Base-by-base conservation (phyloP, 305 asterid species). In the Euphrasia arctica region DNA sequence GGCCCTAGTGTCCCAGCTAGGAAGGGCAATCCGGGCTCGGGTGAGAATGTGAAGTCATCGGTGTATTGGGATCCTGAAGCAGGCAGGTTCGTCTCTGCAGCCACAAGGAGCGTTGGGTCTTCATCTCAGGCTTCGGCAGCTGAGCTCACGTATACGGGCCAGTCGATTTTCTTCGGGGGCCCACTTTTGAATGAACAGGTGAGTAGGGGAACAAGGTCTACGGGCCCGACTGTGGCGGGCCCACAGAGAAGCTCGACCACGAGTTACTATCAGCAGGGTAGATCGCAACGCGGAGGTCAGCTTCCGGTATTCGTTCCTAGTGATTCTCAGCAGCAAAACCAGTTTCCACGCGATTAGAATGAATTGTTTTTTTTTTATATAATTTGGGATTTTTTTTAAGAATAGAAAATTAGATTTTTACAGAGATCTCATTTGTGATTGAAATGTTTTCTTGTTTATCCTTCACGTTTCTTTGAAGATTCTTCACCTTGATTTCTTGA, bases 221-320 rank as follows among this genome's bases (percentile, higher is more conserved):
- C 81, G 39, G 54, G 69, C 57, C 39, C 74, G 6, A 11, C 51
- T n/a, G 60, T 80, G 5, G 63, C 52, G 1, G 85, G 79, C 39
- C 72, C 80, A 0, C 95, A 83, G 57, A 77, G 89, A 62, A 78
- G 89, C 74, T 74, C 88, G 15, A 74, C 83, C 7, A 70, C 85
- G 3, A 80, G 90, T 77, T 87, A 83, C 75, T 82, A 87, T 71
- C 95, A 87, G 84, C 97, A 87, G 78, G 97, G 97, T 36, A 80
- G 97, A 78, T 73, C 95, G 41, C 95, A 86, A 83, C 82, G 96
- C 15, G 98, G 96, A 29, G 97, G 97, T 43, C 99, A 93, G 80
- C 95, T 93, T 61, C 99, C 99, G 8, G 97, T 93, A 12, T 93
- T 90, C 73, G 96, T 93, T 47, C 99, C 97, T 0, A 90, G 97